Base-by-base conservation (phyloP, 2,329 filamentous ascomycete genomes). In the Sclerotinia trifoliorum region DNA sequence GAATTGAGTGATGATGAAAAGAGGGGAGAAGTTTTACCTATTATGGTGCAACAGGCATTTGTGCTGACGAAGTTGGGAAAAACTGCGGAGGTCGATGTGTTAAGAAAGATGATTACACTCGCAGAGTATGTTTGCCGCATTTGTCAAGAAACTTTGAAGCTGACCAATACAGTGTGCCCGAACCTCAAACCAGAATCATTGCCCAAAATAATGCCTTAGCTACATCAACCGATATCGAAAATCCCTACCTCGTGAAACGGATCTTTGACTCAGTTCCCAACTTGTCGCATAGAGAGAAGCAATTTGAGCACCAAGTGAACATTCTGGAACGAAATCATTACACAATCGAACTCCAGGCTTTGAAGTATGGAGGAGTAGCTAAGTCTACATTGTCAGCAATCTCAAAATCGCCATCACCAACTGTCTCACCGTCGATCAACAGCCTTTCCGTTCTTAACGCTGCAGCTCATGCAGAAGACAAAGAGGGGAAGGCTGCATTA, bases 1-100 rank as follows among this genome's bases (percentile, higher is more conserved):
- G 91, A 94, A 69, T 80, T 94, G 69, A 84, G 82, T 24, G 87
- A 91, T 6, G 88, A 90, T 65, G 92, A 95, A 72, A 93, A 91
- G 80, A 83, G 86, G 77, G 84, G 85, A 0, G 92, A 96, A 79
- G 80, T 93, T 71, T 81, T 91, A 42, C 90, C 92, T 13, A 93
- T 96, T 68, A 82, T 88, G 44, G 85, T 92, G 32, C 92, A 95
- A 78, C 89, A 92, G 75, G 85, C 90, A 35, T 94, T 90, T 74
- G 89, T 92, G 1, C 83, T 91, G 68, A 84, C 85, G 2, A 87
- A 85, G 71, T 78, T 91, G 70, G 91, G 90, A 24, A 89, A 89
- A 74, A 75, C 82, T 21, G 83, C 87, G 35, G 89, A 93, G 73
- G 91, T 91, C 0, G 82, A 84, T 61, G 82, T 85, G 55, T 76